phyloP scores from a whole-genome alignment of 352 stramenopile species.

The Pythium volutum region DNA sequence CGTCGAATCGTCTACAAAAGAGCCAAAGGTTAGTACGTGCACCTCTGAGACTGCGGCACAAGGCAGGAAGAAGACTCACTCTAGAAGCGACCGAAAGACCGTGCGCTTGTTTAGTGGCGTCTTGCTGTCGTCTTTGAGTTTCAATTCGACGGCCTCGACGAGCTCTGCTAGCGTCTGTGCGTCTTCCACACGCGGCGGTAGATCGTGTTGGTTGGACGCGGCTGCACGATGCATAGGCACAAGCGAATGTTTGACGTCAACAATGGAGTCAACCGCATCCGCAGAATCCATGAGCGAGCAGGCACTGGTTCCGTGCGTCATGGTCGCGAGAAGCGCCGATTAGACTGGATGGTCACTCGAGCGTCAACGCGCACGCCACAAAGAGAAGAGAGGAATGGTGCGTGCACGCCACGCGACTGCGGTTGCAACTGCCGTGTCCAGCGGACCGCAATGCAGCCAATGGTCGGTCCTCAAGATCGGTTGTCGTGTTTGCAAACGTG shows the following conservation, averaged over 20 bases:
- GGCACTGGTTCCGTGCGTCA: slow-evolving; percentile 19
- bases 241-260: slow-evolving; percentile 12
- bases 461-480: neutral
- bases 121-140: slow-evolving; percentile 32
- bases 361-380: too few relatives aligned
- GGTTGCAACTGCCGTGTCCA: slow-evolving; percentile 4
- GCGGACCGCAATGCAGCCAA: slow-evolving; percentile 3
- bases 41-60: neutral
- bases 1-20: slow-evolving; percentile 32
- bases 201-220: slow-evolving; percentile 10
- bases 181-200: neutral
- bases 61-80: slow-evolving; percentile 25
- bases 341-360: neutral
- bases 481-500: neutral
- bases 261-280: neutral
- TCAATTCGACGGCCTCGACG: slow-evolving; percentile 39
- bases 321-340: neutral
- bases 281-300: slow-evolving; percentile 16
- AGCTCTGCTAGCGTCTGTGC: slow-evolving; percentile 36
- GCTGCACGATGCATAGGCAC: slow-evolving; percentile 11
- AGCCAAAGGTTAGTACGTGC: too few relatives aligned
- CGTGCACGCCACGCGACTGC: neutral
- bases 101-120: slow-evolving; percentile 39
- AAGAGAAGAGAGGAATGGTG: too few relatives aligned
- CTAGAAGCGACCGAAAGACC: slow-evolving; percentile 34